Evolutionary conservation across 225 moss, liverwort and hornwort genomes (phyloP), one percentile per base, ranked within the genome.

Genomic region (Pseudisothecium myosuroides): DNA sequence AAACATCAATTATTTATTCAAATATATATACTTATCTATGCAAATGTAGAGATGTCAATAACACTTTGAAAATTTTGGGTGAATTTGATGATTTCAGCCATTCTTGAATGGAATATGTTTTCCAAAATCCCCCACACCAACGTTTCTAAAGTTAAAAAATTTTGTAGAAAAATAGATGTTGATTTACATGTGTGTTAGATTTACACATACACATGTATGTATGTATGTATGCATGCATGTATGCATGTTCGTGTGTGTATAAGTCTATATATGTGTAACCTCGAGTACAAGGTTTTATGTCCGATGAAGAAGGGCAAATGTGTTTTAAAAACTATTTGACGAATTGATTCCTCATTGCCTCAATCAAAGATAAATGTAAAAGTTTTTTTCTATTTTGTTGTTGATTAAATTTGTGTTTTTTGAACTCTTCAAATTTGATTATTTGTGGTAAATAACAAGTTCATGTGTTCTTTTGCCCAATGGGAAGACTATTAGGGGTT

Each of bases 251-350:
- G 5, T 54, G 5, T 54, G 6, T 55, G 18, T 55, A 2, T 55
- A 55, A 18, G 18, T 55, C 55, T 55, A 18, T 55, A 18, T 54
- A 17, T 17, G 32, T 22, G 22, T 12, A 4, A 4, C 39, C 1
- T 0, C 2, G 7, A 7, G 0, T n/a, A 22, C 12, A 6, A 22
- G 7, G n/a, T 2, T 0, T 2, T 13, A 6, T n/a, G 4, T n/a
- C 22, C 67, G n/a, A n/a, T 22, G 6, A n/a, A 4, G 23, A 34
- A 34, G 17, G 9, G 7, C 20, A 68, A n/a, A 39, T n/a, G 23
- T 69, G 3, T 69, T 39, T n/a, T 7, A 22, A 22, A 68, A 23
- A 4, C n/a, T n/a, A 68, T 21, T 22, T n/a, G 2, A 7, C 2
- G 24, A 24, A 24, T 39, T 39, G 14, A 69, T 69, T 39, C 14